Evolutionary conservation across 768 basidiomycete genomes (phyloP), one percentile per base, ranked within the genome.

Genomic region (Tremella fuciformis): DNA sequence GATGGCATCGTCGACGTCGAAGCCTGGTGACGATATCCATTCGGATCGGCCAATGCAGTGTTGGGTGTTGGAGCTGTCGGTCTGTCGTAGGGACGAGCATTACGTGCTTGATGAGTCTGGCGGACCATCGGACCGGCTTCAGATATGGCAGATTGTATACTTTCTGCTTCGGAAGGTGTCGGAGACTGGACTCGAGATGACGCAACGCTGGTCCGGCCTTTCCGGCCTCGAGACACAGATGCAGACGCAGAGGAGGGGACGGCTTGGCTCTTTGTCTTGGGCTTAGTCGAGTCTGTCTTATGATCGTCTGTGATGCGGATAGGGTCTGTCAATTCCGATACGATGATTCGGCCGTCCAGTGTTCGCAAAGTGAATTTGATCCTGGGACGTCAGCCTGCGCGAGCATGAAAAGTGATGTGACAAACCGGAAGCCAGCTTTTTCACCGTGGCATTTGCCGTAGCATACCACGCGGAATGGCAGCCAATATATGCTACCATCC

Each of bases 221-320:
- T 69, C 16, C 65, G 58, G 44, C 58, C 41, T 22, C 67, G 60
- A 19, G 60, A 50, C 13, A 56, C 58, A 11, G 67, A 22, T 15
- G 63, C 47, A 37, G 46, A 41, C 25, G 39, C 3, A n/a, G 53
- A 46, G 2, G 57, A 58, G 8, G 64, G 46, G 13, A 55, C n/a
- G 11, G 49, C 50, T 8, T 60, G 63, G 11, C 50, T 38, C 53
- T 55, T 68, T 37, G 54, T 46, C 50, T 68, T 67, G 15, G 56
- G 50, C 49, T 67, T 71, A 46, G 57, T 60, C n/a, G 48, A 50
- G 60, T 71, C 69, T 25, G 89, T 91, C 79, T 99, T 99, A 80
- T 99, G 96, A 77, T 99, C 96, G 79, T 99, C 96, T 1, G 94
- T 99, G 65, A 98, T 98, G 86, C 98, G 93, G 66, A 99, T 92